Evolutionary conservation across 106 monocot genomes (phyloP).

Genomic region (Allium cepa): DNA sequence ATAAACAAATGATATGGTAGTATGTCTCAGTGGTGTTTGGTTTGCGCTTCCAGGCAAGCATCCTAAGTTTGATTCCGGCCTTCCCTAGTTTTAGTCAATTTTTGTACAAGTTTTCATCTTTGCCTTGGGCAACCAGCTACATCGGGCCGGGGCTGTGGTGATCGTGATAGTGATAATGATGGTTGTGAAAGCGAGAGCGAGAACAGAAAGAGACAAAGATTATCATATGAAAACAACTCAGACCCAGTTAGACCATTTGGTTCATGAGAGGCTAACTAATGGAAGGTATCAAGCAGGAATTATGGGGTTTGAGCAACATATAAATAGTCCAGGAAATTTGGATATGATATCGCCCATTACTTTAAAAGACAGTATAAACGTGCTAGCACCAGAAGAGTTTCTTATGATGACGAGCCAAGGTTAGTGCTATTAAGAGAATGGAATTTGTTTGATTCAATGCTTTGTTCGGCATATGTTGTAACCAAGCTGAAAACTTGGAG

Average conservation of each 20-base stretch:
- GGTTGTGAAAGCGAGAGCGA: conserved; percentile 24
- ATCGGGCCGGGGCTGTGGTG: conserved; percentile 55
- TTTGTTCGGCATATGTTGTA: conserved; percentile 82
- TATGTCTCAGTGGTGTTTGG: too few species aligned
- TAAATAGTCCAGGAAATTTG: conserved; percentile 66
- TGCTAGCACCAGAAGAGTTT: conserved; percentile 65
- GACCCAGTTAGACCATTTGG: conserved; percentile 69
- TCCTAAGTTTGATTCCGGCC: too few species aligned
- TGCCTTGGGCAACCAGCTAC: too few species aligned
- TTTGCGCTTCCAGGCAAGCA: too few species aligned
- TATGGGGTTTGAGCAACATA: conserved; percentile 84
- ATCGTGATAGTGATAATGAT: conserved; percentile 33
- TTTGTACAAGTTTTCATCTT: too few species aligned
- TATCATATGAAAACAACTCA: conserved; percentile 29
- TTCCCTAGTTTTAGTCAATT: too few species aligned
- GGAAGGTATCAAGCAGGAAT: conserved; percentile 71
- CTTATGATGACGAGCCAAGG: conserved; percentile 83
- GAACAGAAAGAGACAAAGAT: conserved; percentile 38
- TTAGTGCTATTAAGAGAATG: conserved; percentile 89
- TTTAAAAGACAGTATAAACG: conserved; percentile 79
- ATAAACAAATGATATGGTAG: too few species aligned
- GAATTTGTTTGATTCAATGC: conserved; percentile 91
- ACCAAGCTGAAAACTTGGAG: conserved; percentile 96
- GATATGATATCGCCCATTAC: conserved; percentile 49
- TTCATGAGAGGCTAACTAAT: conserved; percentile 80